phyloP scores from a whole-genome alignment of 2,329 filamentous ascomycete species.

The Ophiostoma montium region DNA sequence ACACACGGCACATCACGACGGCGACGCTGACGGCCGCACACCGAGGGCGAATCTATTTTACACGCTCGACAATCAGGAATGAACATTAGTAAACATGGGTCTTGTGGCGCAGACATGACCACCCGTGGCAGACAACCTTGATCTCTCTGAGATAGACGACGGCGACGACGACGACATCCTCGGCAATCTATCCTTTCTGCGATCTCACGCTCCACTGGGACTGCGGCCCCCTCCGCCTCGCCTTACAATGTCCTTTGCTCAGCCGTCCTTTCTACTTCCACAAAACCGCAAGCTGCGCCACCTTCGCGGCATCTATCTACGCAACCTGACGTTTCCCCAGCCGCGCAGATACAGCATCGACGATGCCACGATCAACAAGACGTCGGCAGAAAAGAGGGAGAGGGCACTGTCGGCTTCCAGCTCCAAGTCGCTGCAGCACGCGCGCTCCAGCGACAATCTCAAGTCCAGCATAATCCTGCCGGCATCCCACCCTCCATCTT shows the following conservation, averaged over 20 bases:
- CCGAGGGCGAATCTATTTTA: too few relatives aligned
- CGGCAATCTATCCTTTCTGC: not conserved
- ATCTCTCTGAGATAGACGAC: not conserved
- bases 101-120: not conserved
- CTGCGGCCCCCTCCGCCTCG: not conserved
- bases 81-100: not conserved
- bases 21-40: too few relatives aligned
- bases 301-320: constrained; percentile 71
- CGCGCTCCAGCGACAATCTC: constrained; percentile 40
- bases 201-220: not conserved
- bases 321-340: constrained; percentile 61
- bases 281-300: constrained; percentile 84
- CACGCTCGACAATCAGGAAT: too few relatives aligned
- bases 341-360: constrained; percentile 51
- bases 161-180: not conserved
- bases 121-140: not conserved
- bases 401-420: constrained; percentile 38
- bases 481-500: not conserved
- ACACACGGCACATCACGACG: too few relatives aligned
- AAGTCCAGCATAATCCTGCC: constrained; percentile 13
- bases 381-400: constrained; percentile 47
- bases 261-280: constrained; percentile 38
- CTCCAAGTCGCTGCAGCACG: constrained; percentile 32
- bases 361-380: constrained; percentile 34
- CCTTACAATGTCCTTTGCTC: constrained; percentile 14